These are phyloP conservation scores for Colletotrichum incanum DNA, from an alignment of 2,329 filamentous ascomycete genomes.

Conservation along the genomic window DNA sequence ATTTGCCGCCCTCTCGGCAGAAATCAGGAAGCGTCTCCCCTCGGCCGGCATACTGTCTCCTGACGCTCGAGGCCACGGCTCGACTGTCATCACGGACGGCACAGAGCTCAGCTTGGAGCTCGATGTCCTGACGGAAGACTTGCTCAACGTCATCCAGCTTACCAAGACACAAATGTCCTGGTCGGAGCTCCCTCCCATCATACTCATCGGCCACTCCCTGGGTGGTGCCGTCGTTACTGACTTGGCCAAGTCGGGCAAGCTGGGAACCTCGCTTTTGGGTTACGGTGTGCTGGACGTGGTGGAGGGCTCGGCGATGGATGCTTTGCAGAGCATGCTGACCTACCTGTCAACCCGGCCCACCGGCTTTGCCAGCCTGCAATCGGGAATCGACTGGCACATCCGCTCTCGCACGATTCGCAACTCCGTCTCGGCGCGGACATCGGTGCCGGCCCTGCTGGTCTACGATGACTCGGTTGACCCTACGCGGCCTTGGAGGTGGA, in stretches of 20 bases:
- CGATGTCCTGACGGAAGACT: slow-evolving; percentile 79
- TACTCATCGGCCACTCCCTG: slow-evolving; percentile 93
- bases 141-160: slow-evolving; percentile 78
- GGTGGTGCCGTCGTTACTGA: slow-evolving; percentile 94
- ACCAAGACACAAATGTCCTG: slow-evolving; percentile 81
- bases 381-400: slow-evolving; percentile 94
- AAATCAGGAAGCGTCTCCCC: slow-evolving; percentile 84
- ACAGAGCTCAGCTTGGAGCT: slow-evolving; percentile 77
- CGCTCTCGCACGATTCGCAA: slow-evolving; percentile 91
- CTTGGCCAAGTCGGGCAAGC: slow-evolving; percentile 76
- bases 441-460: slow-evolving; percentile 84
- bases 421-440: slow-evolving; percentile 84
- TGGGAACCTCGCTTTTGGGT: slow-evolving; percentile 81
- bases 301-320: slow-evolving; percentile 95
- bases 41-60: slow-evolving; percentile 86
- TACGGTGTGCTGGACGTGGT: slow-evolving; percentile 96
- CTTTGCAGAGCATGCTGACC: slow-evolving; percentile 92
- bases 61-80: slow-evolving; percentile 91
- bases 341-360: slow-evolving; percentile 88
- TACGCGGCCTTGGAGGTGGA: slow-evolving; percentile 81
- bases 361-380: slow-evolving; percentile 82
- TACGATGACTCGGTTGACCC: slow-evolving; percentile 56
- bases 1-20: slow-evolving; percentile 85
- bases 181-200: slow-evolving; percentile 79
- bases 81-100: slow-evolving; percentile 67